Base-by-base conservation (phyloP, 2,329 filamentous ascomycete genomes). In the Diplodia mutila region DNA sequence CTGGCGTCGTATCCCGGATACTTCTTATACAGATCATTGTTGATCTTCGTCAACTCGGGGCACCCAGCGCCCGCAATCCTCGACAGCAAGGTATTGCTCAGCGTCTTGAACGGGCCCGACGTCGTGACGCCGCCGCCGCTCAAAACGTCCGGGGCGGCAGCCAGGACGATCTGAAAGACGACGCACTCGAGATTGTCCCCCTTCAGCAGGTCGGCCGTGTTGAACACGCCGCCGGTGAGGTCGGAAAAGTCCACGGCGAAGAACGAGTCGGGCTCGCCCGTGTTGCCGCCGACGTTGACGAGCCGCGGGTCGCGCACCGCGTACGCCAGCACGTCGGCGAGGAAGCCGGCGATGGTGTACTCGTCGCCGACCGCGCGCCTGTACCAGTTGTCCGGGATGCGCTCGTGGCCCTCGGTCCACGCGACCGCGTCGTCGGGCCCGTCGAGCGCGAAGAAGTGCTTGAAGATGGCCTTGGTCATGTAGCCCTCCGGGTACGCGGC, bases 211-310 rank as follows among this genome's bases (percentile, higher is more conserved):
- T 76, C 75, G 9, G 46, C 46, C 5, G 61, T 18, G 71, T 80
- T 73, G 68, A 77, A 70, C 42, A 80, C 73, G 39, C 82, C 82
- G 21, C 81, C 78, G 4, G 82, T 82, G 12, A 85, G 37, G 65
- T 84, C 74, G 1, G 70, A 69, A 1, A 84, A 32, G 69, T 83
- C 75, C 63, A 87, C 71, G 5, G 83, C 83, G 3, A 80, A 76
- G 70, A 86, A 87, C 21, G 79, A 82, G 74, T 87, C 83, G 21
- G 83, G 79, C 2, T 76, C 78, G n/a, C 85, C 83, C 8, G 80
- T 80, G 70, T 87, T 87, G 9, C 85, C 85, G 14, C 85, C 85
- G 16, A 87, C 79, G 61, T 29, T 53, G 48, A 39, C 34, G 16
- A 49, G 32, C n/a, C 25, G 55, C 21, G 55, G 69, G 37, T 71